These are phyloP conservation scores for Trichoderma cornu-damae DNA, from an alignment of 2,329 filamentous ascomycete genomes.

Conservation along the genomic window DNA sequence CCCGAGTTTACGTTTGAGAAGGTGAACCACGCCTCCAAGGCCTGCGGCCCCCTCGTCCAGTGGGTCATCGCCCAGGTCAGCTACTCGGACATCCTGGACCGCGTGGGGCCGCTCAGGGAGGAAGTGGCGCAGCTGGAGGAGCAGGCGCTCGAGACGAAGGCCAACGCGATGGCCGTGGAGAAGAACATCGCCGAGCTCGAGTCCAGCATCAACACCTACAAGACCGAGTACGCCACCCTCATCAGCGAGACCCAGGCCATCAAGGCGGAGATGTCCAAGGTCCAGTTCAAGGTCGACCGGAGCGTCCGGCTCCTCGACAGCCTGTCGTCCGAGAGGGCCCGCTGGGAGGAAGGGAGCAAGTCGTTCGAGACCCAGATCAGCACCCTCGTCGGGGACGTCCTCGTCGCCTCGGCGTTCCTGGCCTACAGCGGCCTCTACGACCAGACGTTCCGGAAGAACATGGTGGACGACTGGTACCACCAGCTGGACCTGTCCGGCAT, in stretches of 20 bases:
- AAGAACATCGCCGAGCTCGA: conserved; percentile 81
- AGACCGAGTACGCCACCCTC: conserved; percentile 88
- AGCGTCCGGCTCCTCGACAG: conserved; percentile 93
- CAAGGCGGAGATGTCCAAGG: conserved; percentile 92
- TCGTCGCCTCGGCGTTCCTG: conserved; percentile 94
- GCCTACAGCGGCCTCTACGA: conserved; percentile 97
- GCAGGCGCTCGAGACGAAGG: conserved; percentile 84
- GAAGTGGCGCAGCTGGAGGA: conserved; percentile 86
- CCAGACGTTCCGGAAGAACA: conserved; percentile 93
- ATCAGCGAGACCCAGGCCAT: conserved; percentile 97
- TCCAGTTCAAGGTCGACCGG: conserved; percentile 96
- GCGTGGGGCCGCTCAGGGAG: conserved; percentile 84
- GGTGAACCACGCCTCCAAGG: conserved; percentile 93
- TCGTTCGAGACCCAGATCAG: conserved; percentile 98
- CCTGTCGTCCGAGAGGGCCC: conserved; percentile 82
- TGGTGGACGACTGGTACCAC: conserved; percentile 96
- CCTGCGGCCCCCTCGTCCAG: conserved; percentile 91
- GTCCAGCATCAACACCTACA: conserved; percentile 88
- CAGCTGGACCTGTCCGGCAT: conserved; percentile 92
- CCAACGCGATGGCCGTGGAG: conserved; percentile 85
- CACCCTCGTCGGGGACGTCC: conserved; percentile 90
- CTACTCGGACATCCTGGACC: conserved; percentile 94
- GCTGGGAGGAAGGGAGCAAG: conserved; percentile 96
- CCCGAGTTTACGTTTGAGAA: conserved; percentile 95
- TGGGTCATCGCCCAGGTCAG: conserved; percentile 97